phyloP scores from a whole-genome alignment of 345 rosid genomes.

The Citrus medica region DNA sequence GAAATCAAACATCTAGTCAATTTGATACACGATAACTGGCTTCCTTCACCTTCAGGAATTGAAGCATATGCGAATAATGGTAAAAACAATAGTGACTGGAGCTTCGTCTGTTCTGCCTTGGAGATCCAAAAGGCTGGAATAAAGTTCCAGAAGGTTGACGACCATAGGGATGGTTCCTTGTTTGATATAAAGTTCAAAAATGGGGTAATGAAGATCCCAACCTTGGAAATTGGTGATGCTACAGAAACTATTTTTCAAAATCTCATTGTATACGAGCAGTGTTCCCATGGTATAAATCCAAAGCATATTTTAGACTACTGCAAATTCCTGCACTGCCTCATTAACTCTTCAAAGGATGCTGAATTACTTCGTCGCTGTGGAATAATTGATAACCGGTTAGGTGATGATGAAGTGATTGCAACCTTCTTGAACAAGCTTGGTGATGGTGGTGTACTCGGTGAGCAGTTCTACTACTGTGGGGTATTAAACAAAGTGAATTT shows the following conservation, averaged over 20 bases:
- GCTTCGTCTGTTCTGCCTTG: no score
- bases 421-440: not conserved
- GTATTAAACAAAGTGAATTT: not conserved
- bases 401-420: conserved; percentile 7
- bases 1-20: not conserved
- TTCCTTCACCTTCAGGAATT: not conserved
- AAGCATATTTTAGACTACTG: not conserved
- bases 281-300: no score
- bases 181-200: no score
- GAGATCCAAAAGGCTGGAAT: no score
- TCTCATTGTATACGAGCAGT: not conserved
- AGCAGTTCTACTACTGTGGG: not conserved
- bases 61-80: not conserved
- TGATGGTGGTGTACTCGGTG: not conserved
- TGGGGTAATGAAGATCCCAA: no score
- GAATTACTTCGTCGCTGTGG: conserved; percentile 3
- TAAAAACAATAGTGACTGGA: no score
- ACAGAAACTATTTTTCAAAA: no score
- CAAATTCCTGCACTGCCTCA: conserved; percentile 2
- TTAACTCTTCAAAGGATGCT: conserved; percentile 5
- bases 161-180: no score
- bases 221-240: not conserved
- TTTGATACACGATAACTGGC: not conserved
- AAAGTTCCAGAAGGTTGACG: no score
- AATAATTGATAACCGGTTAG: conserved; percentile 12